Evolutionary conservation across 805 yeast genomes (phyloP), one percentile per base, ranked within the genome.

Genomic region (Saccharomycopsis capsularis): DNA sequence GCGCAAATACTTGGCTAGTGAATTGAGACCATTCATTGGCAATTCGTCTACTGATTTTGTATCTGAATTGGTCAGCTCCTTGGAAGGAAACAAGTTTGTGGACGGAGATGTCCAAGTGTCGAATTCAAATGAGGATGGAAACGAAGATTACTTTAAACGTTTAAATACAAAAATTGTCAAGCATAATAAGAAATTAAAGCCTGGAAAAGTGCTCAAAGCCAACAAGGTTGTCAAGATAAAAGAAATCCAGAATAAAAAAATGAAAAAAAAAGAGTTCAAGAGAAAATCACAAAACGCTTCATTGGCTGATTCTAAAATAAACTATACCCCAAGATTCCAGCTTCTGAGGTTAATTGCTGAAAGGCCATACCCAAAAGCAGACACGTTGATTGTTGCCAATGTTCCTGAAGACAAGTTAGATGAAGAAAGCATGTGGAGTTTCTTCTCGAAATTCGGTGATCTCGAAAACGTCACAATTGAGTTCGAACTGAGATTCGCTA

Each of bases 401-500:
- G 46, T 74, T 7, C 79, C 79, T 15, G 57, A 56, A 2, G 76
- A 73, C 34, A 63, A 67, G 51, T 60, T 73, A 29, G 60, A 63
- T 40, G 71, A 68, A 44, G 58, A 50, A 13, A 46, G 48, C 1
- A 30, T 74, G 1, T 56, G 64, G 35, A 56, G 57, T 5, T 71
- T 64, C 54, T 74, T 74, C 55, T 55, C 62, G n/a, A 56, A 63
- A 52, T 74, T 73, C 57, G 79, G 78, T 11, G 60, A 55, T 1
- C 51, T 74, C 19, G 52, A 47, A 4, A 46, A 40, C 3, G 62
- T 74, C 16, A 48, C 53, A 23, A 45, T 74, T 11, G 59, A 65
- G 39, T 36, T 24, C 0, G 52, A 46, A n/a, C 52, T 54, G 30
- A 55, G 63, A 27, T 53, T 61, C 15, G 76, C 73, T 3, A 70